These are phyloP conservation scores for Epichloe scottii DNA, from an alignment of 2,329 filamentous ascomycete species.

Conservation along the genomic window DNA sequence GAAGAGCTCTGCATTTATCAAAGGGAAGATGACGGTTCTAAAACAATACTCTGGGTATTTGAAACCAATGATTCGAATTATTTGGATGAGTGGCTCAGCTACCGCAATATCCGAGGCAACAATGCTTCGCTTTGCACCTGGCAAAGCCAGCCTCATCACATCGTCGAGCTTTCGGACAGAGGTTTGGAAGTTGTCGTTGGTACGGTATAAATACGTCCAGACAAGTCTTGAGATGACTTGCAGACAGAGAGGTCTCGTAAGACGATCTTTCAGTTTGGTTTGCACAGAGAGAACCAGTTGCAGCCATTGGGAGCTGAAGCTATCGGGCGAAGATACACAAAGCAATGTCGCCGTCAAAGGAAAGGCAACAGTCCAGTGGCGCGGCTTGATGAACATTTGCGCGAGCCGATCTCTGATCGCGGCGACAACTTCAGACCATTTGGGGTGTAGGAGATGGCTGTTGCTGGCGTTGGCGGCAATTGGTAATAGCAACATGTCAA, in stretches of 20 bases:
- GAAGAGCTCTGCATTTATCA: conserved; percentile 89
- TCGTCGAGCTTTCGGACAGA: conserved; percentile 78
- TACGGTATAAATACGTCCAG: conserved; percentile 90
- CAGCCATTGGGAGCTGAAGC: conserved; percentile 77
- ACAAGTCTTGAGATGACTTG: conserved; percentile 82
- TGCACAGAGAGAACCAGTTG: conserved; percentile 67
- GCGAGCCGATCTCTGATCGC: conserved; percentile 65
- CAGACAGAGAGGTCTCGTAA: conserved; percentile 64
- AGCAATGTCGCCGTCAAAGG: conserved; percentile 77
- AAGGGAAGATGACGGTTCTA: conserved; percentile 79
- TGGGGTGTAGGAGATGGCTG: conserved; percentile 64
- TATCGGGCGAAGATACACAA: conserved; percentile 76
- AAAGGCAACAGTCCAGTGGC: conserved; percentile 83
- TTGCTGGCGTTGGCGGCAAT: conserved; percentile 69
- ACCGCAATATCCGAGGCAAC: conserved; percentile 74
- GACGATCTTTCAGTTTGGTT: conserved; percentile 71
- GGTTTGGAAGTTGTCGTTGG: conserved; percentile 54
- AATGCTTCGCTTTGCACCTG: conserved; percentile 66
- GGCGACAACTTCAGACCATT: conserved; percentile 77
- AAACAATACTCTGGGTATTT: conserved; percentile 92
- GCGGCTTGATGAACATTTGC: conserved; percentile 80
- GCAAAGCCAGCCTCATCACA: conserved; percentile 72
- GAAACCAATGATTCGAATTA: conserved; percentile 89
- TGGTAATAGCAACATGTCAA: conserved; percentile 75
- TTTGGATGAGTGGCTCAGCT: conserved; percentile 80